These are phyloP conservation scores for Drechslerella dactyloides DNA, from an alignment of 2,329 filamentous ascomycete species.

Conservation along the genomic window DNA sequence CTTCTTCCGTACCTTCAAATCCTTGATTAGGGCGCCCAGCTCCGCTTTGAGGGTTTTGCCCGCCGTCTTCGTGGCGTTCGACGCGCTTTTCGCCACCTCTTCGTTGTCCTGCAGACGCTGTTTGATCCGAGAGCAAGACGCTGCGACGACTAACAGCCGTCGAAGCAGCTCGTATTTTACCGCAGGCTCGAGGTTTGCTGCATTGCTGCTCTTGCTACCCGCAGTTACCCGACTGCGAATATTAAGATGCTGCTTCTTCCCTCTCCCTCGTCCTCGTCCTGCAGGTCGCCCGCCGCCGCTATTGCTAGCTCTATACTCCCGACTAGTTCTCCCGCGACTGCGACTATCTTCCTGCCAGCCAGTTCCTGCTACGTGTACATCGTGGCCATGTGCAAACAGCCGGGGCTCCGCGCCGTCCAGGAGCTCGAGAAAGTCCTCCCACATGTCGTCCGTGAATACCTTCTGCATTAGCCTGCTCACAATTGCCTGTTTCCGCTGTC, in stretches of 20 bases:
- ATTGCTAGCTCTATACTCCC: neutral
- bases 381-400: neutral
- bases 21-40: conserved; percentile 18
- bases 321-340: conserved; percentile 29
- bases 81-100: neutral
- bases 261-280: neutral
- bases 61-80: conserved; percentile 19
- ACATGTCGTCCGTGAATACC: conserved; percentile 22
- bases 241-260: neutral
- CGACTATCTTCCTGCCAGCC: conserved; percentile 21
- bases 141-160: conserved; percentile 21
- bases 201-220: neutral
- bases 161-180: conserved; percentile 33
- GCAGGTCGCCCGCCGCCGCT: neutral
- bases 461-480: conserved; percentile 17
- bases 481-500: conserved; percentile 14
- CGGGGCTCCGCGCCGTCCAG: conserved; percentile 20
- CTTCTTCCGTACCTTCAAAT: conserved; percentile 14
- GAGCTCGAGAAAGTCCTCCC: conserved; percentile 29
- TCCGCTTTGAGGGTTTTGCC: conserved; percentile 16
- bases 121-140: conserved; percentile 8
- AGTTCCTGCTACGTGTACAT: conserved; percentile 1
- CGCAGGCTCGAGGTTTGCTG: conserved; percentile 20
- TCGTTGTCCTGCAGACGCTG: conserved; percentile 23
- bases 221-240: conserved; percentile 43